Evolutionary conservation across 2,329 filamentous ascomycete species (phyloP).

Genomic region (Colletotrichum scovillei): DNA sequence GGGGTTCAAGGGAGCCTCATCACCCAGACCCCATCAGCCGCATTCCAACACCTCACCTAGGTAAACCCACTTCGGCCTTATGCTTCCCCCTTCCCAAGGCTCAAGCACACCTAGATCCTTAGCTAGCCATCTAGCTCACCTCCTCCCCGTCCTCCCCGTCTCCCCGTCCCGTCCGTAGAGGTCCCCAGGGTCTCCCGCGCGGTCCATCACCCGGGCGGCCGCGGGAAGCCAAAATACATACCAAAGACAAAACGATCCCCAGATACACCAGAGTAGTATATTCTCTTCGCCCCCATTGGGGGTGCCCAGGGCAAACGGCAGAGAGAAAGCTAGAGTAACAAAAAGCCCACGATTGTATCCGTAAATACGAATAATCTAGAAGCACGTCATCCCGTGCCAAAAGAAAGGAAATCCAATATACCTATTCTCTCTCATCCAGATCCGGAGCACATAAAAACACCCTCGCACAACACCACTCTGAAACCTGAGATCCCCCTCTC

Average conservation of each 20-base stretch:
- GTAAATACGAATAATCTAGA: neutral
- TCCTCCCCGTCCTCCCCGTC: neutral
- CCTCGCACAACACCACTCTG: neutral
- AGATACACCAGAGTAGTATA: too few species aligned
- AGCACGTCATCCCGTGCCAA: neutral
- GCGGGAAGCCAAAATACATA: neutral
- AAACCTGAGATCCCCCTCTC: neutral
- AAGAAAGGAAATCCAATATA: too few species aligned
- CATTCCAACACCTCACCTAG: neutral
- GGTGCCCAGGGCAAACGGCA: too few species aligned
- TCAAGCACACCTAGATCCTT: neutral
- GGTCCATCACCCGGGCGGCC: neutral
- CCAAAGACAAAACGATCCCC: too few species aligned
- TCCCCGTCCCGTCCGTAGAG: neutral
- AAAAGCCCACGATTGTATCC: neutral
- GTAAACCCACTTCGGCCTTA: neutral
- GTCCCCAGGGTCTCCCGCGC: neutral
- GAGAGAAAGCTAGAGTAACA: neutral
- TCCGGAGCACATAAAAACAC: neutral
- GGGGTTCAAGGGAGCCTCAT: slow-evolving; percentile 17
- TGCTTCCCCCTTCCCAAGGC: neutral
- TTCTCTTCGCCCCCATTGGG: too few species aligned
- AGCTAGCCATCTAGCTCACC: neutral
- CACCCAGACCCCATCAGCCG: slow-evolving; percentile 6
- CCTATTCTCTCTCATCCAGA: too few species aligned